Evolutionary conservation across 352 stramenopile species (phyloP), one percentile per base, ranked within the genome.

Genomic region (Pythium biforme): DNA sequence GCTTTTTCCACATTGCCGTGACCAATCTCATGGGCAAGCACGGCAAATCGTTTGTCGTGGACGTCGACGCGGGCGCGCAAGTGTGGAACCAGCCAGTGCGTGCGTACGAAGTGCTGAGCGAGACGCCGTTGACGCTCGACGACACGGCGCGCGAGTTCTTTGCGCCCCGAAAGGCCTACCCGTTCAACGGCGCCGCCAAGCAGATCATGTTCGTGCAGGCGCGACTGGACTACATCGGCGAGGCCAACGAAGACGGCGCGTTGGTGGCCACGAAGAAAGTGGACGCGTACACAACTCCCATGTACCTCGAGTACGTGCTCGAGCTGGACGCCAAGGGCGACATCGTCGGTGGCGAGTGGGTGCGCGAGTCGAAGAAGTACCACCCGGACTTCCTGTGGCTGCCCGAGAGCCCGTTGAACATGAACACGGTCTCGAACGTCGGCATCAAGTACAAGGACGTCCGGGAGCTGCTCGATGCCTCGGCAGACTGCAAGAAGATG

Each of bases 81-180:
- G 78, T 88, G 20, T 88, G 78, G 76, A 88, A 90, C 69, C 76
- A 86, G 51, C 78, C 79, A 5, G 69, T 88, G 43, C 69, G 75
- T 34, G 70, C 73, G 51, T 83, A 56, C 59, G 51, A 61, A 37
- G 31, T 67, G 20, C 40, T 23, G 7, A 46, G 48, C 15, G n/a
- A 61, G n/a, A 67, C 51, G 34, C 51, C 41, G 3, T 20, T 54
- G 12, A 29, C 54, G 31, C 31, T 37, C 8, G 31, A 37, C 31
- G 8, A 37, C 8, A 11, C 14, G 8, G 31, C 31, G 31, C 31
- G 3, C 31, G 31, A 37, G 31, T 37, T 37, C 31, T 37, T 37
- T 11, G 2, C 27, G 58, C 48, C 8, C 48, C 48, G 33, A 27
- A 27, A 27, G 29, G 46, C 17, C 3, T 64, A 64, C 27, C 58